These are phyloP conservation scores for Cercospora sp. DNA, from an alignment of 2,329 filamentous ascomycete species.

Conservation along the genomic window DNA sequence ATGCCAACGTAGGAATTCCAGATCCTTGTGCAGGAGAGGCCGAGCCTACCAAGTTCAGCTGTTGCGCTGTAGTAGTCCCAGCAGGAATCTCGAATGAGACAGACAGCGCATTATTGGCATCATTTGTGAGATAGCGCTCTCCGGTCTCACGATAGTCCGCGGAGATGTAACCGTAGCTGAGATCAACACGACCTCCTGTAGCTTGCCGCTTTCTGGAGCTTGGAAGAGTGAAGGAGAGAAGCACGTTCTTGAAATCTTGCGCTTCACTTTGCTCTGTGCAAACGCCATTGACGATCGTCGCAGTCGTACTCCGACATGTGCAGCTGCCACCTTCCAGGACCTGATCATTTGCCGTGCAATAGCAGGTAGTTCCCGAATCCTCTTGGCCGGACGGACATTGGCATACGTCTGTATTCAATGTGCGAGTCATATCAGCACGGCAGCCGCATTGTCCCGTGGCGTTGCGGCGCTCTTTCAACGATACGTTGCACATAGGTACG, in stretches of 20 bases:
- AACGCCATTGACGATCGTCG: not conserved
- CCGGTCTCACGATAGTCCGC: not conserved
- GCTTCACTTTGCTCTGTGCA: not conserved
- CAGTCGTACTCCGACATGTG: not conserved
- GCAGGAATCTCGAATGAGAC: not conserved
- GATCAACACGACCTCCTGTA: not conserved
- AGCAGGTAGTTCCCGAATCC: not conserved
- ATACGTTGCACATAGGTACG: not conserved
- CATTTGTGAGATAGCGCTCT: constrained; percentile 2
- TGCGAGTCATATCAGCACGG: not conserved
- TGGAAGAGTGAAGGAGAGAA: not conserved
- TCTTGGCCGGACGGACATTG: not conserved
- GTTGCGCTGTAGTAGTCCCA: not conserved
- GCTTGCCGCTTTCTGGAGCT: not conserved
- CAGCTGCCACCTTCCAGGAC: not conserved
- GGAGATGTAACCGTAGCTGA: constrained; percentile 4
- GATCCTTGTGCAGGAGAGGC: not conserved
- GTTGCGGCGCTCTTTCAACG: not conserved
- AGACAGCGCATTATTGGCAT: not conserved
- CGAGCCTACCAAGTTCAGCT: not conserved
- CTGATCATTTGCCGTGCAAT: not conserved
- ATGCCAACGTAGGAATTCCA: not conserved
- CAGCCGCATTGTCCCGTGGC: not conserved
- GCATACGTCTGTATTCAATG: not conserved
- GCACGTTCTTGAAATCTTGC: not conserved